Evolutionary conservation across 176 grass and related monocot species (phyloP).

Genomic region (Triticum monococcum): DNA sequence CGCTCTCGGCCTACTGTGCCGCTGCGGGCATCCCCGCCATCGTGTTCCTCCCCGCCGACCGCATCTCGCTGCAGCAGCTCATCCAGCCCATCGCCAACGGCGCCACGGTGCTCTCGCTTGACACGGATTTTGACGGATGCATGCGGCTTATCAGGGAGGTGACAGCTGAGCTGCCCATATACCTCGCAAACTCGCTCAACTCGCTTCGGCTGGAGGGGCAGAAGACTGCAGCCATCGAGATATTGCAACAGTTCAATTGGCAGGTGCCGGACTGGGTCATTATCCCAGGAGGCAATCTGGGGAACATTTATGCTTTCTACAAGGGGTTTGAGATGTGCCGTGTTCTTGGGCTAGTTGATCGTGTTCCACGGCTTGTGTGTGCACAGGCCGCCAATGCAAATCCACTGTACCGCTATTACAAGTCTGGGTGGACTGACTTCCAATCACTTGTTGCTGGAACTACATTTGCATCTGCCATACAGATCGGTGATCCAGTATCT

Average conservation of each 20-base stretch:
- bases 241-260: constrained; percentile 77
- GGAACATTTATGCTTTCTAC: constrained; percentile 87
- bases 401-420: constrained; percentile 61
- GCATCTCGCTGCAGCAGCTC: constrained; percentile 79
- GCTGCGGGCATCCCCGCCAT: constrained; percentile 67
- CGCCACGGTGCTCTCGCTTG: constrained; percentile 62
- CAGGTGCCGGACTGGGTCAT: constrained; percentile 78
- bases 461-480: constrained; percentile 79
- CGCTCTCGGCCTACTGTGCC: constrained; percentile 70
- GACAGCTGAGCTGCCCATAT: constrained; percentile 67
- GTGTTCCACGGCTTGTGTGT: constrained; percentile 56
- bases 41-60: constrained; percentile 64
- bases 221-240: constrained; percentile 76
- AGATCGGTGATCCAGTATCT: constrained; percentile 78
- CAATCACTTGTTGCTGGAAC: constrained; percentile 49
- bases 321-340: constrained; percentile 77
- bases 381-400: constrained; percentile 73
- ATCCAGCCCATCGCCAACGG: constrained; percentile 78
- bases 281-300: constrained; percentile 66
- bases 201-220: constrained; percentile 74
- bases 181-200: constrained; percentile 76
- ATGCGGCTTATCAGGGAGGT: constrained; percentile 74
- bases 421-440: constrained; percentile 62
- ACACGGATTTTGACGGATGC: constrained; percentile 72
- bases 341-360: constrained; percentile 59